Base-by-base conservation (phyloP, 345 rosid genomes). In the Gossypium turneri region DNA sequence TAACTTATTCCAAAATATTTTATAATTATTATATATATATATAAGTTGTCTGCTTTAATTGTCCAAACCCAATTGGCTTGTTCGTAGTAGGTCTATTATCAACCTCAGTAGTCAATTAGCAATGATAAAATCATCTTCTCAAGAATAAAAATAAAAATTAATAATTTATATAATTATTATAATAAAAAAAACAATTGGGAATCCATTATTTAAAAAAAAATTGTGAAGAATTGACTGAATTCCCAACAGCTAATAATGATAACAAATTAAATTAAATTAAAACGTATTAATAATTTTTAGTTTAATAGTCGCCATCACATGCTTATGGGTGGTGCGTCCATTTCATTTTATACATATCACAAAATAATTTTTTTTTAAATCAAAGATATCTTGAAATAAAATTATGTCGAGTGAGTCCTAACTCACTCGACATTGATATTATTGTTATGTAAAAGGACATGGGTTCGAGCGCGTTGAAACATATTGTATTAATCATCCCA, bases 401-500 rank as follows among this genome's bases (percentile, higher is more conserved):
- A 4, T 34, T 34, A 34, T 34, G 7, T 5, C 7, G 7, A 34
- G 7, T 5, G 7, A 34, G 0, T 34, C 7, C 0, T 34, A 34
- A 5, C 1, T 34, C 1, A 5, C 5, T 34, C 5, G 1, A 5
- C 7, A 34, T 34, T 34, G 0, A 34, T 34, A 34, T 34, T 34
- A 34, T 1, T 34, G 1, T 5, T 5, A 4, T 34, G 7, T 0
- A 34, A 34, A 34, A 34, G 1, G 0, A 34, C 7, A 1, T 5
- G 5, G 0, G 1, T 29, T 29, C 0, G 38, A 29, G 5, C 38
- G 0, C 6, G 1, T 29, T 29, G 0, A 29, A 29, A 29, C 1
- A 1, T 29, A 29, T 29, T 29, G 6, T 29, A 29, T 29, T 3
- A 29, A 29, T 29, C 38, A 29, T 29, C 6, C 38, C 38, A 29